Conservation (phyloP, 2,329 filamentous ascomycete species). For the Chaetomiaceae sp. region DNA sequence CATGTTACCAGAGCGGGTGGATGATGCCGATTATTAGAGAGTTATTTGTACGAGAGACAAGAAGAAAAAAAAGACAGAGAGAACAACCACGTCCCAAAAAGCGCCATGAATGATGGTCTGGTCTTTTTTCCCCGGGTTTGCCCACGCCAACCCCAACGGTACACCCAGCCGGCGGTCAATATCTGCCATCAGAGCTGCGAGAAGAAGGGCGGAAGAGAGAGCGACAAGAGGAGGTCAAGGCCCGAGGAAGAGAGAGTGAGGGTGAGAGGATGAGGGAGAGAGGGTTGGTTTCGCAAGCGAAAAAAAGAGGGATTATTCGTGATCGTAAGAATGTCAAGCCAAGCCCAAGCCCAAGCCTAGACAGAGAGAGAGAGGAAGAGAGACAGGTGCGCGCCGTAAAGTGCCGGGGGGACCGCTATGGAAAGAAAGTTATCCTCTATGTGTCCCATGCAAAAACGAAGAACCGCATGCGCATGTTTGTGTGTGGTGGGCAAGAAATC, state of each 20-base stretch:
- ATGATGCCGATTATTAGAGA: slow-evolving; percentile 15
- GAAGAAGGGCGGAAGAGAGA: no score
- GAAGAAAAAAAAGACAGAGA: no score
- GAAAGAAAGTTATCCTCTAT: slow-evolving; percentile 25
- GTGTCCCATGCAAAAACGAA: slow-evolving; percentile 24
- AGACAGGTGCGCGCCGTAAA: slow-evolving; percentile 20
- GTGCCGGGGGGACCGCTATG: slow-evolving; percentile 18
- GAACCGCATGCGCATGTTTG: slow-evolving; percentile 19
- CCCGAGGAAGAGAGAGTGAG: slow-evolving; percentile 6
- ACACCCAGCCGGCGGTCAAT: slow-evolving; percentile 3
- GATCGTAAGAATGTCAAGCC: slow-evolving; percentile 22
- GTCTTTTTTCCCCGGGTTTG: not conserved
- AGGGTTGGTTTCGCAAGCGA: not conserved
- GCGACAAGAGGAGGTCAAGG: slow-evolving; percentile 11
- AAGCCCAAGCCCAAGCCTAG: no score
- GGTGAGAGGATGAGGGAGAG: no score
- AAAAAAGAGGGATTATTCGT: slow-evolving; percentile 17
- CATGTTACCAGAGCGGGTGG: slow-evolving; percentile 1
- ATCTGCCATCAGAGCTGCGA: slow-evolving; percentile 12
- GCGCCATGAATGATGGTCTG: slow-evolving; percentile 8
- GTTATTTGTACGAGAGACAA: slow-evolving; percentile 13
- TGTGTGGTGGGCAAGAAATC: slow-evolving; percentile 24
- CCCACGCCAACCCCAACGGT: slow-evolving; percentile 3
- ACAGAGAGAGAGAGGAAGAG: no score
- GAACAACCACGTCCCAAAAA: slow-evolving; percentile 5